Conservation (phyloP, 2,329 filamentous ascomycete species). For the Penicillium expansum region DNA sequence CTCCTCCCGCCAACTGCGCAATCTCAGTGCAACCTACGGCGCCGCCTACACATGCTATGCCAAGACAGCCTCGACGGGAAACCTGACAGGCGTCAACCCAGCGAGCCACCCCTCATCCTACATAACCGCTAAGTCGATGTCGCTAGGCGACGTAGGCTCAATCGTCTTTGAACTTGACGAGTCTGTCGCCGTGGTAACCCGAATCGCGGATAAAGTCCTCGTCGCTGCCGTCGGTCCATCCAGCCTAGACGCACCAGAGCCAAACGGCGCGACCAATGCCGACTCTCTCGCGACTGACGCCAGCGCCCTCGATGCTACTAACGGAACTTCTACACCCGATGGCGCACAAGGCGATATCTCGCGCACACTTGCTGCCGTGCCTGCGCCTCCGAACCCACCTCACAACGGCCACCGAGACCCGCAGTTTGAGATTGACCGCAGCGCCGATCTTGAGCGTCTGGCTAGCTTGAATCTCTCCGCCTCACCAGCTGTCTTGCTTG, state of each 20-base stretch:
- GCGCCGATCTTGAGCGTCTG: constrained; percentile 39
- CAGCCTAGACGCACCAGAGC: constrained; percentile 18
- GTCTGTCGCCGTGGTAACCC: constrained; percentile 42
- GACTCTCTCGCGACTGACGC: constrained; percentile 8
- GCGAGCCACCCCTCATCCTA: constrained; percentile 45
- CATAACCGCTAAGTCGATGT: constrained; percentile 42
- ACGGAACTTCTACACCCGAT: constrained; percentile 11
- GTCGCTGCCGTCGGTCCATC: constrained; percentile 43
- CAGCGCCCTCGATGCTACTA: not conserved
- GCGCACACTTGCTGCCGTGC: constrained; percentile 8
- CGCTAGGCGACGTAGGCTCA: constrained; percentile 44
- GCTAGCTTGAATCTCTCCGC: constrained; percentile 40
- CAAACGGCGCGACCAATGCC: not conserved
- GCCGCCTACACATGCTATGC: constrained; percentile 46
- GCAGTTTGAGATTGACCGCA: constrained; percentile 43
- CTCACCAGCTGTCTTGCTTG: constrained; percentile 39
- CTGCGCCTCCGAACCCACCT: constrained; percentile 13
- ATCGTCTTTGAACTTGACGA: constrained; percentile 45
- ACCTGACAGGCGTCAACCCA: constrained; percentile 44
- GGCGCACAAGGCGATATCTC: constrained; percentile 14
- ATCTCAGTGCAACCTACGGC: constrained; percentile 44
- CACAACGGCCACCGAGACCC: constrained; percentile 31
- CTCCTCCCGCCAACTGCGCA: constrained; percentile 41
- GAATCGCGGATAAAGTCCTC: constrained; percentile 44
- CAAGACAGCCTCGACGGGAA: constrained; percentile 40